Evolutionary conservation across 331 rosid species (phyloP).

Genomic region (Cydonia oblonga): DNA sequence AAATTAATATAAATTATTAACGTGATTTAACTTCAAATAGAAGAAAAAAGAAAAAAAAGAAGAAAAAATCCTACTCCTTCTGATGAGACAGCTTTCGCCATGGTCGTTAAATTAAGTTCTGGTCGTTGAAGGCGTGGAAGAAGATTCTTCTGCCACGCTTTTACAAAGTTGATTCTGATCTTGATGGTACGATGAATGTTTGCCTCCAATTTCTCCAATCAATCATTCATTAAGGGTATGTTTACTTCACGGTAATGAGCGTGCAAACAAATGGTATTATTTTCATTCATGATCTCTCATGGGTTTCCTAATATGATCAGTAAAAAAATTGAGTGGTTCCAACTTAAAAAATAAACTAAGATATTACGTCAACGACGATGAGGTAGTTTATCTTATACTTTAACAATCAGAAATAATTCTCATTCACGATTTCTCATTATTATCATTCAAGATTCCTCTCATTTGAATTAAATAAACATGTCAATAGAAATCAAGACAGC

Average conservation of each 20-base stretch:
- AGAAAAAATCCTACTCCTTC: too few relatives aligned
- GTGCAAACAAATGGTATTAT: too few relatives aligned
- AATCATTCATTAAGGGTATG: not conserved
- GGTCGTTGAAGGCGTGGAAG: not conserved
- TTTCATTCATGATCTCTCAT: too few relatives aligned
- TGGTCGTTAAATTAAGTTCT: constrained; percentile 13
- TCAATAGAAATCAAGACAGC: too few relatives aligned
- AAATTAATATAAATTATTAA: too few relatives aligned
- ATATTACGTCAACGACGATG: fast-evolving
- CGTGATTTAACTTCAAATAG: too few relatives aligned
- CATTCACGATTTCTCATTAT: not conserved
- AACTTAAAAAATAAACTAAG: not conserved
- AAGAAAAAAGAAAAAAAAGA: too few relatives aligned
- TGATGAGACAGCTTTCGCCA: not conserved
- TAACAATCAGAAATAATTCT: too few relatives aligned
- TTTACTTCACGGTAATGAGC: not conserved
- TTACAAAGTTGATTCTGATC: not conserved
- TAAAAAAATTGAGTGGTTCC: not conserved
- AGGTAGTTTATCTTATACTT: too few relatives aligned
- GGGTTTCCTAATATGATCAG: not conserved
- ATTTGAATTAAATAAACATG: too few relatives aligned
- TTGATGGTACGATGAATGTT: not conserved
- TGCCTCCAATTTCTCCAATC: not conserved
- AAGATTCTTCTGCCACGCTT: constrained; percentile 8
- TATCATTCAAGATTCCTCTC: too few relatives aligned